These are phyloP conservation scores for Hyphopichia khmerensis DNA, from an alignment of 1,139 yeast species.

Conservation along the genomic window DNA sequence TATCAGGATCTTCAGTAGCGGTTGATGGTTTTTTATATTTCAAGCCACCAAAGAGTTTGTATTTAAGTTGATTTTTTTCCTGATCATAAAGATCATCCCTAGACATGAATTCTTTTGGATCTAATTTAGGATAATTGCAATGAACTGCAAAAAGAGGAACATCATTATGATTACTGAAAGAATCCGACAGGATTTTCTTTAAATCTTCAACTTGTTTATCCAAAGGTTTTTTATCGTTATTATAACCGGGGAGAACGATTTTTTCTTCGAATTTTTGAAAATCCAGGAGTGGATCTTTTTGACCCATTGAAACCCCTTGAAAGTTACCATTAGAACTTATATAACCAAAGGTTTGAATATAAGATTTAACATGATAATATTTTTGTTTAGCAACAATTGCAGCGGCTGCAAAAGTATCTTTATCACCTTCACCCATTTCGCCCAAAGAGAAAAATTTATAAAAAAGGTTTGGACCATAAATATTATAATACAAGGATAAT, in stretches of 20 bases:
- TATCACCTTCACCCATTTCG: constrained; percentile 66
- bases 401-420: constrained; percentile 63
- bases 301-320: constrained; percentile 44
- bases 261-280: constrained; percentile 16
- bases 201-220: constrained; percentile 23
- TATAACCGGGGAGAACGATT: constrained; percentile 8
- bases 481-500: constrained; percentile 53
- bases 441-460: constrained; percentile 61
- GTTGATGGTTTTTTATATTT: constrained; percentile 13
- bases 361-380: constrained; percentile 51
- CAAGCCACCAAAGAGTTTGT: constrained; percentile 30
- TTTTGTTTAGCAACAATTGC: constrained; percentile 47
- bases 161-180: constrained; percentile 14
- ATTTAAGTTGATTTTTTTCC: constrained; percentile 23
- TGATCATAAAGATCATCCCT: constrained; percentile 28
- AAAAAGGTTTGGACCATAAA: constrained; percentile 56
- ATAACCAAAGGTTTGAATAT: constrained; percentile 33
- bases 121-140: constrained; percentile 41
- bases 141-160: constrained; percentile 32
- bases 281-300: constrained; percentile 34
- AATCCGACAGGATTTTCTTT: constrained; percentile 15
- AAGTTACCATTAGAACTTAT: constrained; percentile 20
- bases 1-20: constrained; percentile 4
- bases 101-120: constrained; percentile 27
- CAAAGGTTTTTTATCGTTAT: constrained; percentile 7